Evolutionary conservation across 371 early-diverging fungal species (phyloP).

Genomic region (Apophysomyces trapeziformis): DNA sequence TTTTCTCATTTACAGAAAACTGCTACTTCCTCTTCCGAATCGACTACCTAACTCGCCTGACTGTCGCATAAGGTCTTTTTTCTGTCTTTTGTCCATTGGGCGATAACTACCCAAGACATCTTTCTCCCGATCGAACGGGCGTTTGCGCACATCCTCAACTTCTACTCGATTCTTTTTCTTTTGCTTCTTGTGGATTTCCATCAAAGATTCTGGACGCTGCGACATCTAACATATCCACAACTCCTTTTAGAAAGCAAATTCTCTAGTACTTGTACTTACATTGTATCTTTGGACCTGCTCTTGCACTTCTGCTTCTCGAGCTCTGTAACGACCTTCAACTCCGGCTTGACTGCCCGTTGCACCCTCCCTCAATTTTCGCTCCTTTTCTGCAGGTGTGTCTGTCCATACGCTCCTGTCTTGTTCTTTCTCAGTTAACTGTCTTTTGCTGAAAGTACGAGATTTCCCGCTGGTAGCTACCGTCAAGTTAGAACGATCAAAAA

Average conservation of each 20-base stretch:
- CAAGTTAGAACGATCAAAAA: background rate
- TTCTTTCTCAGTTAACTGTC: conserved; percentile 25
- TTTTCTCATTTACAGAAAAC: conserved; percentile 41
- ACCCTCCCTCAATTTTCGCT: conserved; percentile 29
- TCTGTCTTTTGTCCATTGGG: conserved; percentile 49
- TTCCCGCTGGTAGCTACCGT: conserved; percentile 27
- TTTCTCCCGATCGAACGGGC: conserved; percentile 61
- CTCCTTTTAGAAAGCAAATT: background rate
- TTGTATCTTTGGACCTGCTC: conserved; percentile 33
- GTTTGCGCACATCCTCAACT: conserved; percentile 55
- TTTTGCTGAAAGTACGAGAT: conserved; percentile 41
- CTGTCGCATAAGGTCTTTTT: conserved; percentile 52
- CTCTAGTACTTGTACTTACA: conserved; percentile 24
- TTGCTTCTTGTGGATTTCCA: conserved; percentile 53
- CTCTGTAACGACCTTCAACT: background rate
- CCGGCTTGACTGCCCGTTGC: background rate
- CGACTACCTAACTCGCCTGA: conserved; percentile 47
- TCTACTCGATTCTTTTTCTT: conserved; percentile 29
- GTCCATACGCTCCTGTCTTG: conserved; percentile 64
- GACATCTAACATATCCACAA: conserved; percentile 28
- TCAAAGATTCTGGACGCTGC: conserved; percentile 46
- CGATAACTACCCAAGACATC: conserved; percentile 49
- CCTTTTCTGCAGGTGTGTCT: conserved; percentile 64
- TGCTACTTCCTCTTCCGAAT: conserved; percentile 53
- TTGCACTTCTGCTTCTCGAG: conserved; percentile 29